Evolutionary conservation across 148 eudicot genomes (phyloP).

Genomic region (Rhododendron molle): DNA sequence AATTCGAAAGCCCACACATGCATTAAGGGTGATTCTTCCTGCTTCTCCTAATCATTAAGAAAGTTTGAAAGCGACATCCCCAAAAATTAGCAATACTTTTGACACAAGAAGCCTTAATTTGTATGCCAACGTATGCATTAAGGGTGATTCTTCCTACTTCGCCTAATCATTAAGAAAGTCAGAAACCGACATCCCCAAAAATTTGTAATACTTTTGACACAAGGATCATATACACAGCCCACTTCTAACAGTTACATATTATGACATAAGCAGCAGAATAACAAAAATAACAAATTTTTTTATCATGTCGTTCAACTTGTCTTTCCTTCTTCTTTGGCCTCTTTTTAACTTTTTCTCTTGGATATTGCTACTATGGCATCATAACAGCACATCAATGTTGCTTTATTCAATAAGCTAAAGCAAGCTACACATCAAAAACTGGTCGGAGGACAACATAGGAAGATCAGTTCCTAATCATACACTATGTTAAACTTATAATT

Average conservation of each 20-base stretch:
- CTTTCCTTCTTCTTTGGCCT: not conserved
- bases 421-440: not conserved
- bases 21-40: not conserved
- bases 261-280: not conserved
- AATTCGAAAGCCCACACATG: not conserved
- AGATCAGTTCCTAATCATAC: not conserved
- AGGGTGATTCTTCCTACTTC: not conserved
- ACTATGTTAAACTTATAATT: not conserved
- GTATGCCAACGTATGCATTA: too few relatives aligned
- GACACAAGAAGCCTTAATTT: not conserved
- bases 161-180: not conserved
- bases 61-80: not conserved
- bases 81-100: not conserved
- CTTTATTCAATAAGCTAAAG: not conserved
- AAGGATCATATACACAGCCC: not conserved
- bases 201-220: not conserved
- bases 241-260: not conserved
- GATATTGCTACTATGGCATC: not conserved
- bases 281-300: not conserved
- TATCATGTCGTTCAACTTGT: not conserved
- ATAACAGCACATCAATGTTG: not conserved
- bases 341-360: not conserved
- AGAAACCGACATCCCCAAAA: not conserved
- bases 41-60: not conserved
- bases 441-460: not conserved